These are phyloP conservation scores for Wickerhamomyces canadensis DNA, from an alignment of 805 yeast genomes.

Conservation along the genomic window DNA sequence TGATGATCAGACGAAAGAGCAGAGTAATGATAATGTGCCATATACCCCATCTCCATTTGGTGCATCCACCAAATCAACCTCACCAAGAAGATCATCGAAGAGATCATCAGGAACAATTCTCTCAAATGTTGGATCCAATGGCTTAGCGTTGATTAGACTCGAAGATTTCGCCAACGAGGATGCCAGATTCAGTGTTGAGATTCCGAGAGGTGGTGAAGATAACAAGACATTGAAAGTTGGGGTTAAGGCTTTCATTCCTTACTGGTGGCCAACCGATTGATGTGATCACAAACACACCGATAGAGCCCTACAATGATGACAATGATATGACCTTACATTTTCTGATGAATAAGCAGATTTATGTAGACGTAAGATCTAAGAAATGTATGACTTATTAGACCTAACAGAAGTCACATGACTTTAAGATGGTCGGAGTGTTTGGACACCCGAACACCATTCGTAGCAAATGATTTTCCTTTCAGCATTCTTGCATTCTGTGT, in stretches of 20 bases:
- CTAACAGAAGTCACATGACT: neutral
- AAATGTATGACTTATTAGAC: neutral
- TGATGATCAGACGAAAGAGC: conserved; percentile 6
- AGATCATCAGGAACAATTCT: conserved; percentile 56
- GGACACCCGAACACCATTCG: neutral
- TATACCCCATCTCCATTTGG: conserved; percentile 37
- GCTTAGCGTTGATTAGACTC: conserved; percentile 55
- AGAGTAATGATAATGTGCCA: conserved; percentile 14
- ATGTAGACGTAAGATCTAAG: no score
- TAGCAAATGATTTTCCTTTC: neutral
- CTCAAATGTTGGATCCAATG: conserved; percentile 50
- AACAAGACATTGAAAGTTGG: conserved; percentile 28
- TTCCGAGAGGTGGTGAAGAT: conserved; percentile 20
- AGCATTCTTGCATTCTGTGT: neutral
- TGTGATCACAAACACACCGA: no score
- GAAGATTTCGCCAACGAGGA: conserved; percentile 36
- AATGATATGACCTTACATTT: no score
- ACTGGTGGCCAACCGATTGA: conserved; percentile 61
- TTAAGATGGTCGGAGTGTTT: neutral
- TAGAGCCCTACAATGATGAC: no score
- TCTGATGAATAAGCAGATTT: no score
- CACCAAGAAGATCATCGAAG: conserved; percentile 23
- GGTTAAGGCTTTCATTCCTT: conserved; percentile 53
- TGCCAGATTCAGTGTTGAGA: conserved; percentile 26
- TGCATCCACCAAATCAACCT: neutral